Conservation (phyloP, 257 asterid genomes). For the Penstemon davidsonii region DNA sequence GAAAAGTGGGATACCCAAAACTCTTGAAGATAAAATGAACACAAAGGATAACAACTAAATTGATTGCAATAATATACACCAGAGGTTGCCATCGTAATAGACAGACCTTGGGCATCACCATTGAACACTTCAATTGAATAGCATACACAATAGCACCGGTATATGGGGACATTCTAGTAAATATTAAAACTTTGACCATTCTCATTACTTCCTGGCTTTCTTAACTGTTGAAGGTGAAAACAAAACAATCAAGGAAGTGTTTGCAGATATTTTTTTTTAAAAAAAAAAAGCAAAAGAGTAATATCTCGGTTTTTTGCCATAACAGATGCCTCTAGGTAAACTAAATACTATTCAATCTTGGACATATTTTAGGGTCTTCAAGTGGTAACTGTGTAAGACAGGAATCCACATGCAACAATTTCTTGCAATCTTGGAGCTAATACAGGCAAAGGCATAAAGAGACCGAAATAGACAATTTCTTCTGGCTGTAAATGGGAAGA, state of each 20-base stretch:
- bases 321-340: background rate
- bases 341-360: background rate
- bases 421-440: too few species aligned
- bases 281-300: slow-evolving; percentile 1
- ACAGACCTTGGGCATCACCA: background rate
- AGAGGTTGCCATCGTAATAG: too few species aligned
- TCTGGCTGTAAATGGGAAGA: too few species aligned
- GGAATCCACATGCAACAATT: too few species aligned
- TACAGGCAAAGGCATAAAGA: too few species aligned
- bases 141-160: background rate
- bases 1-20: slow-evolving; percentile 5
- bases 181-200: background rate
- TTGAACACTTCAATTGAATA: background rate
- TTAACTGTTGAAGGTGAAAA: background rate
- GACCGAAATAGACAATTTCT: too few species aligned
- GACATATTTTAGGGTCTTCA: background rate
- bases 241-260: background rate
- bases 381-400: too few species aligned
- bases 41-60: background rate
- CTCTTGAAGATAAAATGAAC: background rate
- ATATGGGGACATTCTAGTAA: background rate
- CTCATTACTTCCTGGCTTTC: background rate
- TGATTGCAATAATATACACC: too few species aligned
- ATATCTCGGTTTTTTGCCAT: background rate
- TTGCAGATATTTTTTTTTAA: background rate